Evolutionary conservation across 202 grass and related monocot species (phyloP), one percentile per base, ranked within the genome.

Genomic region (Zoysia matrella): DNA sequence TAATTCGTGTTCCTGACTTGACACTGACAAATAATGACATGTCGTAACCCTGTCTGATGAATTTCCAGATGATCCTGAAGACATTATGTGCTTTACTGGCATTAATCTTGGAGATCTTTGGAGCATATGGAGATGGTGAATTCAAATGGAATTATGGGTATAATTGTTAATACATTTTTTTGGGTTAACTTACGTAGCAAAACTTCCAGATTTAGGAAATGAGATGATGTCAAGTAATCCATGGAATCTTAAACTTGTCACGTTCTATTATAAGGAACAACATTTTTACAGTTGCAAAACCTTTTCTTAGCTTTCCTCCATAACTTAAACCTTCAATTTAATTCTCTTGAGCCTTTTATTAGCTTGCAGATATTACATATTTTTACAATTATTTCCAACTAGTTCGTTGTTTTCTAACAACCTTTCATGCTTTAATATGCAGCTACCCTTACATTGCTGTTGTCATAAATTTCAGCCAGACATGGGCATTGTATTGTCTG

Each of bases 81-180:
- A 93, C 92, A 54, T 11, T 90, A 0, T 95, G 95, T 69, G 82
- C 95, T 83, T 95, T 93, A 41, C 82, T 98, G 87, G 79, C 95
- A 71, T 91, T 91, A 72, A 60, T 94, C 63, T 87, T 93, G 64
- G 95, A 98, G 78, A 54, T 86, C 80, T 89, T 98, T 58, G 90
- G 92, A 60, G 80, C 75, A 50, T 98, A 98, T 78, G 92, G 95
- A 63, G 90, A 98, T 58, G 92, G 92, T 30, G 86, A 98, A 79
- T 95, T 98, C 82, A 93, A 98, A 63, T 94, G 88, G 95, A 80
- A 94, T 45, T 98, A 90, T 51, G 95, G 95, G 95, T 98, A 91
- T 76, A 52, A 45, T 76, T 43, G 51, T 56, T 1, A 71, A 42
- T 2, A 1, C 14, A 5, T 58, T 30, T n/a, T 6, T 69, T 67